A percentile compares a stretch with the other conserved stretches of the same genome.
These are phyloP conservation scores for Pythium sukuiense DNA, from an alignment of 352 stramenopile genomes.

Conservation along the genomic window DNA sequence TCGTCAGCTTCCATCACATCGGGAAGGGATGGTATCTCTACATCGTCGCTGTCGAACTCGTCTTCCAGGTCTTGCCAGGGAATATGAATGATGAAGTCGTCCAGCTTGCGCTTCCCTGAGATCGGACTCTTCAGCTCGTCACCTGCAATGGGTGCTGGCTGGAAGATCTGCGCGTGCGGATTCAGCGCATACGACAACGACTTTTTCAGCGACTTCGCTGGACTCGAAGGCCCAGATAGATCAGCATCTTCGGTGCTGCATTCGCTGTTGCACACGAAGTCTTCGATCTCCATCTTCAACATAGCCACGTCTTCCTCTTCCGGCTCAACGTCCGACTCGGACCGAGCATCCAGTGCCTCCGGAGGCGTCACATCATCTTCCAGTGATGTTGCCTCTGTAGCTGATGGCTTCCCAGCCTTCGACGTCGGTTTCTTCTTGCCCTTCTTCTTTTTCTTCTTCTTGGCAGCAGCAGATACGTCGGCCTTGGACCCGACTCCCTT, in stretches of 20 bases:
- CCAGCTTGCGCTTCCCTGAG: conserved; percentile 66
- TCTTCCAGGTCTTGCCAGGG: conserved; percentile 28
- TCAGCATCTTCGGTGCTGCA: conserved; percentile 27
- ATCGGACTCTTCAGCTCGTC: conserved; percentile 15
- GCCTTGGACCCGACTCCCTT: neutral
- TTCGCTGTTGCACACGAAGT: conserved; percentile 19
- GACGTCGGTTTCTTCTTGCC: conserved; percentile 31
- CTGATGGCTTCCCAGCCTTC: conserved; percentile 1
- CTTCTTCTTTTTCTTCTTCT: conserved; percentile 31
- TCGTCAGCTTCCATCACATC: conserved; percentile 6
- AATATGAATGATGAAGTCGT: conserved; percentile 63
- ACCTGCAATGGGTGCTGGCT: conserved; percentile 29
- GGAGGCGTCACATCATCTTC: neutral
- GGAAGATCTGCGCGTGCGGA: conserved; percentile 55
- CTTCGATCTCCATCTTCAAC: conserved; percentile 8
- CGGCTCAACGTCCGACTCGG: conserved; percentile 17
- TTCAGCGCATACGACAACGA: conserved; percentile 38
- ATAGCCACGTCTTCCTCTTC: conserved; percentile 10
- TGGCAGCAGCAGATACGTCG: neutral
- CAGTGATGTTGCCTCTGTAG: neutral
- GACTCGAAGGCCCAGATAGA: conserved; percentile 20
- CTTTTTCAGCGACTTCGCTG: conserved; percentile 13
- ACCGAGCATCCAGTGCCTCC: neutral
- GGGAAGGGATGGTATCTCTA: neutral
- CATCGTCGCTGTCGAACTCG: conserved; percentile 9